Evolutionary conservation across 805 yeast genomes (phyloP).

Genomic region (Yamadazyma kitorensis): DNA sequence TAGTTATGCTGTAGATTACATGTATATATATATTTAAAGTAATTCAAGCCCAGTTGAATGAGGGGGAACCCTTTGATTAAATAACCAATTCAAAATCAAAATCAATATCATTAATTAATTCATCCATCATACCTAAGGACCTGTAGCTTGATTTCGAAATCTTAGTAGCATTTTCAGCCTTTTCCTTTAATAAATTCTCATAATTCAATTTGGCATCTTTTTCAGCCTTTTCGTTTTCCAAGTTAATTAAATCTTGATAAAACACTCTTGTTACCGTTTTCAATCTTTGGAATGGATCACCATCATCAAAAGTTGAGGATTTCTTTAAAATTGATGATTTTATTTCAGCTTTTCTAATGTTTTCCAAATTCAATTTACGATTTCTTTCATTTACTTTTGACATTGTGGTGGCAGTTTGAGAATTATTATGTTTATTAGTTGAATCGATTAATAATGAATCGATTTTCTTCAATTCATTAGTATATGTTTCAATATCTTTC

Average conservation of each 20-base stretch:
- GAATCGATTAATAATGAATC: conserved; percentile 46
- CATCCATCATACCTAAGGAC: conserved; percentile 57
- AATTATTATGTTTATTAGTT: conserved; percentile 29
- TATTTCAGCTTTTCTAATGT: conserved; percentile 76
- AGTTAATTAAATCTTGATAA: conserved; percentile 56
- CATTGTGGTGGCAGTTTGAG: conserved; percentile 47
- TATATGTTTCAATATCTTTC: conserved; percentile 21
- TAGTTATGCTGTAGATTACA: too few species aligned
- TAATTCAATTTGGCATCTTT: conserved; percentile 50
- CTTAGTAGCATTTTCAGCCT: conserved; percentile 42
- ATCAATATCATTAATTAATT: conserved; percentile 43
- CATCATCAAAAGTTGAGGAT: conserved; percentile 32
- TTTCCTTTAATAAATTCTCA: conserved; percentile 36
- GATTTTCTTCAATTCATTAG: conserved; percentile 40
- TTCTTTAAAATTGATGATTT: conserved; percentile 56
- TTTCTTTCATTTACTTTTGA: conserved; percentile 81
- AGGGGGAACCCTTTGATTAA: background rate
- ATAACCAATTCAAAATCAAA: conserved; percentile 29
- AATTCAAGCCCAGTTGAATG: too few species aligned
- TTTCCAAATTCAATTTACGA: conserved; percentile 73
- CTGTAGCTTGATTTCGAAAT: conserved; percentile 53
- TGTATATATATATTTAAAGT: too few species aligned
- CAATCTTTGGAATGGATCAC: conserved; percentile 86
- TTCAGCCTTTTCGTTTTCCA: conserved; percentile 58
- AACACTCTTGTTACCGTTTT: conserved; percentile 85